phyloP scores from a whole-genome alignment of 257 asterid genomes.

The Gentiana dahurica region DNA sequence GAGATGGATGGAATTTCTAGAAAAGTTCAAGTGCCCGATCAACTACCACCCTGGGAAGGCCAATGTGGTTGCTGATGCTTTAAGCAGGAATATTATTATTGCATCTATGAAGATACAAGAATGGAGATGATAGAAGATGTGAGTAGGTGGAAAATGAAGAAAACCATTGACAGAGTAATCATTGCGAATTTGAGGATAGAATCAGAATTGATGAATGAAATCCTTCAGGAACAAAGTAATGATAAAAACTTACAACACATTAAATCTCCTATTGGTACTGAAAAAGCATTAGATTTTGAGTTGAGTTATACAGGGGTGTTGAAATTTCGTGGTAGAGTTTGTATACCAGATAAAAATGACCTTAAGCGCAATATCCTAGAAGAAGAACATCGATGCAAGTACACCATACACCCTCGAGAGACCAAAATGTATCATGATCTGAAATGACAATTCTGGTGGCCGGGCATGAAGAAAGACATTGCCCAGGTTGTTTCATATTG shows the following conservation, averaged over 20 bases:
- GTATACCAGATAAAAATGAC: background rate
- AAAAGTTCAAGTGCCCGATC: background rate
- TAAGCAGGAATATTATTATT: background rate
- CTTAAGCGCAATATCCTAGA: background rate
- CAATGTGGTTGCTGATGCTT: slow-evolving; percentile 1
- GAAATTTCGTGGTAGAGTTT: too few relatives aligned
- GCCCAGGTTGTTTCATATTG: too few relatives aligned
- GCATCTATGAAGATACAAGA: background rate
- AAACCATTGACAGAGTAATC: background rate
- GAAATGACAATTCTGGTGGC: too few relatives aligned
- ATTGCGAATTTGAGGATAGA: background rate
- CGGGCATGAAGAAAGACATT: too few relatives aligned
- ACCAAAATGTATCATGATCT: background rate
- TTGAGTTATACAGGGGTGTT: too few relatives aligned
- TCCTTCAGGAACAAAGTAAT: background rate
- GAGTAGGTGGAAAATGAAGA: background rate
- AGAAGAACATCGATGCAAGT: background rate
- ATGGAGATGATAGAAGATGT: background rate
- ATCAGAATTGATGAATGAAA: background rate
- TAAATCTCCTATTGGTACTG: too few relatives aligned
- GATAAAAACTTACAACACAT: background rate
- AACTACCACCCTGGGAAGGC: slow-evolving; percentile 6
- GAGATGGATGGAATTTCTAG: background rate
- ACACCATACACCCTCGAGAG: background rate
- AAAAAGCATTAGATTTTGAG: too few relatives aligned